phyloP scores from a whole-genome alignment of 768 basidiomycete genomes.

The Psilocybe azurescens region DNA sequence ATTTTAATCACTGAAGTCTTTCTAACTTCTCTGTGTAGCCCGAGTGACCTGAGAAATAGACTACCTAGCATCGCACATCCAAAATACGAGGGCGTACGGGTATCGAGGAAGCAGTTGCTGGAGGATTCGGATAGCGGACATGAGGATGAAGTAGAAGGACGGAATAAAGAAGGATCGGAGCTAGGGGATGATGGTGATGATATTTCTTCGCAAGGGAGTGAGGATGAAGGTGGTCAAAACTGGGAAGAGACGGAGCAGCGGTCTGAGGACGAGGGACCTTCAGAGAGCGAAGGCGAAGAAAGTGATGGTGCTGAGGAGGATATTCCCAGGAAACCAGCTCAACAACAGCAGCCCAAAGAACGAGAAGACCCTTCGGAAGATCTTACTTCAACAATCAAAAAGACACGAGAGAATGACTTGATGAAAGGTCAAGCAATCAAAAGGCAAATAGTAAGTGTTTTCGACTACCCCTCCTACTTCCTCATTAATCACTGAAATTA shows the following conservation, averaged over 20 bases:
- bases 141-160: conserved; percentile 30
- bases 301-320: conserved; percentile 20
- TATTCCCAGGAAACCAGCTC: conserved; percentile 5
- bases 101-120: conserved; percentile 62
- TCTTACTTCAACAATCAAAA: conserved; percentile 56
- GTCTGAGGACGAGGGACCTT: conserved; percentile 20
- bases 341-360: conserved; percentile 12
- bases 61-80: conserved; percentile 72
- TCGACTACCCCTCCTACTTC: background rate
- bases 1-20: background rate
- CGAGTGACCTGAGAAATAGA: conserved; percentile 69
- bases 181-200: conserved; percentile 24
- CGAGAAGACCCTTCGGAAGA: conserved; percentile 38
- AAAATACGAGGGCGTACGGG: conserved; percentile 79
- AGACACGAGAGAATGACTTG: conserved; percentile 69
- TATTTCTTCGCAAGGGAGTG: conserved; percentile 20
- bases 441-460: conserved; percentile 74
- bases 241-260: conserved; percentile 23
- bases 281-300: conserved; percentile 23
- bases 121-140: conserved; percentile 44
- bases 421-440: conserved; percentile 86
- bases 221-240: conserved; percentile 21
- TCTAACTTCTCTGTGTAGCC: conserved; percentile 42
- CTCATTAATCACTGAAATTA: conserved; percentile 32
- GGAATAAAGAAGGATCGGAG: conserved; percentile 23